Base-by-base conservation (phyloP, 2,329 filamentous ascomycete species). In the Venturia aucupariae region DNA sequence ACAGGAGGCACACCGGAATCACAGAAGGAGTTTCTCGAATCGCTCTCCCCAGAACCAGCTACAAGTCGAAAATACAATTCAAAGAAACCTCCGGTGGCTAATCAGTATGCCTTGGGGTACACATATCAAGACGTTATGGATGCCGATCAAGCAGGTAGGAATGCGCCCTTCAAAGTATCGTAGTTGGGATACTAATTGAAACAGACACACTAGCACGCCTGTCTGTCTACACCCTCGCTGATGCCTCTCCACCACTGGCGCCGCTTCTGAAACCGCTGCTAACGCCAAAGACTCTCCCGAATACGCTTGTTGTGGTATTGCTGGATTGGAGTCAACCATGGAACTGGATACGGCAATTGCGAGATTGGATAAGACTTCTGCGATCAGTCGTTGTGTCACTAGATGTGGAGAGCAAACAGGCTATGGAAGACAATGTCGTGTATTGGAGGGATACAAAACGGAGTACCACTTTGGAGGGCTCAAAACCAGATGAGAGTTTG, bases 281-380 rank as follows among this genome's bases (percentile, higher is more conserved):
- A 66, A 96, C 89, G 22, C 87, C 90, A 54, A 85, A 90, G 75
- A 88, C 90, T 7, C 89, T 96, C 72, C 87, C 90, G 38, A 89
- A 96, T 74, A 96, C 90, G 59, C 83, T 96, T 32, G 72, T 97
- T 67, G 90, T 96, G 67, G 86, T 99, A 70, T 80, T 99, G n/a
- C 82, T 99, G 54, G 92, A 97, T 78, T 99, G 94, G 94, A 88
- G 90, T 65, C 86, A 94, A 72, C 94, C 94, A 17, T 96, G 94
- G 86, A 81, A 86, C 67, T 99, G 95, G 91, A 83, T 97, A 72
- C 85, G 90, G 66, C 89, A 96, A 75, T 80, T 99, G 65, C 85
- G 90, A 72, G 89, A 89, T 73, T 99, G 94, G 94, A 86, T 97
- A 67, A 83, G 91, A 57, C 82, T 97, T 35, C 79, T 99, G 68